A percentile compares a stretch with the other conserved stretches of the same genome.
These are phyloP conservation scores for Teratosphaeria pseudoeucalypti DNA, from an alignment of 2,329 filamentous ascomycete genomes.

Conservation along the genomic window DNA sequence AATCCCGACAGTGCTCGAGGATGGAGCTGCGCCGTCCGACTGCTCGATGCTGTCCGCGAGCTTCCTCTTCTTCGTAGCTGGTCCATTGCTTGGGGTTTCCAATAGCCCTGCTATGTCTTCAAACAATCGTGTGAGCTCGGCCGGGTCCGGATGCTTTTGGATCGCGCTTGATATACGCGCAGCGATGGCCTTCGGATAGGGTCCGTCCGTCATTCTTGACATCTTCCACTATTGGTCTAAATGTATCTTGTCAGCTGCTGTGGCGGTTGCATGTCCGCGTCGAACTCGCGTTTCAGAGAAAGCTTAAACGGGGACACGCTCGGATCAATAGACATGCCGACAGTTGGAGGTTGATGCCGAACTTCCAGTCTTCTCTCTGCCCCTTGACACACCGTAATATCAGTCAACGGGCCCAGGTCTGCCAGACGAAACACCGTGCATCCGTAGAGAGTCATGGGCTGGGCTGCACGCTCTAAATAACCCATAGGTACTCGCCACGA, in stretches of 20 bases:
- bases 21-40: constrained; percentile 6
- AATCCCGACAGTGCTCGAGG: neutral
- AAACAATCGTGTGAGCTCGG: constrained; percentile 1
- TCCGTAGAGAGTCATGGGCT: neutral
- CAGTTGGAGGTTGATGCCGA: neutral
- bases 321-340: neutral
- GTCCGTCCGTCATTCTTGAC: neutral
- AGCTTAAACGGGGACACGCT: neutral
- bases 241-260: neutral
- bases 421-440: neutral
- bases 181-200: constrained; percentile 1
- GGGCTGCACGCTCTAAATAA: neutral
- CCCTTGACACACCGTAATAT: neutral
- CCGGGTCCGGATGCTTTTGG: constrained; percentile 1
- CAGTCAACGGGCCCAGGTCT: neutral
- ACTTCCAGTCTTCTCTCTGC: neutral
- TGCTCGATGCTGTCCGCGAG: constrained; percentile 29
- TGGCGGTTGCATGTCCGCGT: neutral
- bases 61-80: constrained; percentile 38
- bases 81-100: constrained; percentile 1
- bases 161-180: constrained; percentile 1
- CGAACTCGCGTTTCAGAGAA: neutral
- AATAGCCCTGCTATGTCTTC: constrained; percentile 1
- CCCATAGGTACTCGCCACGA: neutral
- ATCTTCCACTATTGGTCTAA: neutral